Base-by-base conservation (phyloP, 257 asterid species). In the Linaria vulgaris region DNA sequence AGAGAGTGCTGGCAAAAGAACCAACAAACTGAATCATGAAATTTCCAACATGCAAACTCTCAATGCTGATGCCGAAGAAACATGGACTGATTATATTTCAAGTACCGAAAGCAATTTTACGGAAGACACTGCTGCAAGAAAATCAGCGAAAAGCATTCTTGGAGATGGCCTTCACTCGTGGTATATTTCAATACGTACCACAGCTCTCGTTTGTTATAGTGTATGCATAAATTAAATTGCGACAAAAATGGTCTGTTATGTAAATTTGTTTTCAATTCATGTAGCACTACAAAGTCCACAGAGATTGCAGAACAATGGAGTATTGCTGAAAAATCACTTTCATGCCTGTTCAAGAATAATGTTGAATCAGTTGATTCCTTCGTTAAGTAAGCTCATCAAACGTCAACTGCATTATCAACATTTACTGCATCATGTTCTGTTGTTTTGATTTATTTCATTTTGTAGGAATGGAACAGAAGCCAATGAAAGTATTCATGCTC, bases 101-200 rank as follows among this genome's bases (percentile, higher is more conserved):
- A 66, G 12, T 59, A 69, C 63, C 56, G 73, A 78, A 64, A 50
- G 66, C n/a, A 53, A 60, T 0, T 67, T 69, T 44, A 57, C 38
- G 12, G 76, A 60, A 69, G 76, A 75, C 59, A 69, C 76, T 38
- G 74, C 70, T 60, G 53, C 63, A 20, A 31, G 67, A 37, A 76
- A 72, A 69, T 44, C 65, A 17, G 75, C 63, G 65, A 81, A 70
- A 27, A 51, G 62, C 63, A 53, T 14, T 68, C 69, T 81, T 27
- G 83, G 47, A 70, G 78, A 69, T 37, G 58, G 69, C 72, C 53
- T 81, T 10, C 67, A 71, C 10, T 47, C 58, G 67, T 78, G 86
- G 86, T 81, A 74, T 10, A 46, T 20, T 1, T 20, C 6, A 45
- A n/a, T n/a, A n/a, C 45, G 16, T 10, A 58, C 56, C 44, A 9